These are phyloP conservation scores for Mycena vitilis DNA, from an alignment of 768 basidiomycete genomes.

Conservation along the genomic window DNA sequence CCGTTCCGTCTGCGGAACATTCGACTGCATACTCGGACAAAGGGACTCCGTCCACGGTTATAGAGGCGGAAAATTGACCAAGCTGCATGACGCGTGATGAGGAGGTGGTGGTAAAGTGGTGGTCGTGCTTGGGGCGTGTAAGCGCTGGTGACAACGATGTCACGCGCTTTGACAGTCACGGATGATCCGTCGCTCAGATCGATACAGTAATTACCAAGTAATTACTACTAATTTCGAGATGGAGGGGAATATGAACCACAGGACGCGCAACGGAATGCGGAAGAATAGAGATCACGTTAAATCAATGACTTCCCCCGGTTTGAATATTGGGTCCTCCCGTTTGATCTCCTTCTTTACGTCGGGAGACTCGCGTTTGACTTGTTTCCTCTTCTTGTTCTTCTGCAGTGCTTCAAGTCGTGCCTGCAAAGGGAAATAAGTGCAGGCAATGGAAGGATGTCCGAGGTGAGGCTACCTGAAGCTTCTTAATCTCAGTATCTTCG, in stretches of 20 bases:
- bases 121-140: too few relatives aligned
- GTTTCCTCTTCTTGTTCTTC: slow-evolving; percentile 16
- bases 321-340: slow-evolving; percentile 6
- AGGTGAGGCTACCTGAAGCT: slow-evolving; percentile 11
- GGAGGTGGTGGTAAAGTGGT: too few relatives aligned
- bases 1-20: slow-evolving; percentile 19
- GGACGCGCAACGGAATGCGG: not conserved
- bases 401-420: slow-evolving; percentile 6
- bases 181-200: too few relatives aligned
- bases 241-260: too few relatives aligned
- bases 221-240: too few relatives aligned
- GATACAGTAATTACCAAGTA: too few relatives aligned
- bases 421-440: not conserved
- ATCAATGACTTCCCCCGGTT: slow-evolving; percentile 27
- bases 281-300: slow-evolving; percentile 18
- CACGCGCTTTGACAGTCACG: too few relatives aligned
- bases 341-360: slow-evolving; percentile 29
- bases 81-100: slow-evolving; percentile 21
- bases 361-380: slow-evolving; percentile 14
- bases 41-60: slow-evolving; percentile 13
- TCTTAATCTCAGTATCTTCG: slow-evolving; percentile 14
- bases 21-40: slow-evolving; percentile 24
- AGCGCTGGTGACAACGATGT: too few relatives aligned
- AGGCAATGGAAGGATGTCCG: not conserved
- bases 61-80: slow-evolving; percentile 23